Evolutionary conservation across 2,329 filamentous ascomycete species (phyloP).

Genomic region (Neonectria magnoliae): DNA sequence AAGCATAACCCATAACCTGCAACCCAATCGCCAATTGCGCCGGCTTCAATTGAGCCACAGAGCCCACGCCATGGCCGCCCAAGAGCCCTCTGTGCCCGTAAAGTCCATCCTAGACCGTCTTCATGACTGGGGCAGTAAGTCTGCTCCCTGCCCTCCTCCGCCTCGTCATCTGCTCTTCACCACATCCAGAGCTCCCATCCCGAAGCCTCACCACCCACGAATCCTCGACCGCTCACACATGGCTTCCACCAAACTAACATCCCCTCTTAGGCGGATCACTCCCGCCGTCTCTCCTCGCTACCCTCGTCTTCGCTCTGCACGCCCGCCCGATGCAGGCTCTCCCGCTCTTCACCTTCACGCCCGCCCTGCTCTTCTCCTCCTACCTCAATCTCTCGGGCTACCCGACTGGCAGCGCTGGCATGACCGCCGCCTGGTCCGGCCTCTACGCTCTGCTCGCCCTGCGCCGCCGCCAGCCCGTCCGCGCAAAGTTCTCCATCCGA

Average conservation of each 20-base stretch:
- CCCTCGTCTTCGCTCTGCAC: constrained; percentile 66
- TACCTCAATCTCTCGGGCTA: constrained; percentile 70
- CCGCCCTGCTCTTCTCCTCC: constrained; percentile 64
- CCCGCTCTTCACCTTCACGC: constrained; percentile 62
- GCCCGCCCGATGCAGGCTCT: constrained; percentile 62
- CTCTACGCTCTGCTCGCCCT: constrained; percentile 66
- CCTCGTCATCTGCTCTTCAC: constrained; percentile 5
- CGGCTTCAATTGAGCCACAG: constrained; percentile 20
- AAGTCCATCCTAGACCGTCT: constrained; percentile 50
- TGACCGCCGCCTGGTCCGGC: constrained; percentile 66
- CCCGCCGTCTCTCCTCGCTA: constrained; percentile 64
- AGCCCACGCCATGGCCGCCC: constrained; percentile 43
- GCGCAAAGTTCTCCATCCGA: constrained; percentile 56
- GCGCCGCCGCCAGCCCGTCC: constrained; percentile 55
- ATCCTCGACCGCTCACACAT: not conserved
- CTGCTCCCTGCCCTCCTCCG: not conserved
- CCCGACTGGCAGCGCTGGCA: constrained; percentile 65
- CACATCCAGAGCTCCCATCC: constrained; percentile 7
- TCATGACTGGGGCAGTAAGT: constrained; percentile 63
- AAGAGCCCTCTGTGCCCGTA: constrained; percentile 40
- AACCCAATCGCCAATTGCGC: constrained; percentile 24
- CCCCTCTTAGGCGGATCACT: constrained; percentile 60
- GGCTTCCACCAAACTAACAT: not conserved
- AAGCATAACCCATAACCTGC: not conserved
- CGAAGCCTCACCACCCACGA: not conserved